phyloP scores from a whole-genome alignment of 1,284 basidiomycete genomes.

The Chalciporus piperatoides region DNA sequence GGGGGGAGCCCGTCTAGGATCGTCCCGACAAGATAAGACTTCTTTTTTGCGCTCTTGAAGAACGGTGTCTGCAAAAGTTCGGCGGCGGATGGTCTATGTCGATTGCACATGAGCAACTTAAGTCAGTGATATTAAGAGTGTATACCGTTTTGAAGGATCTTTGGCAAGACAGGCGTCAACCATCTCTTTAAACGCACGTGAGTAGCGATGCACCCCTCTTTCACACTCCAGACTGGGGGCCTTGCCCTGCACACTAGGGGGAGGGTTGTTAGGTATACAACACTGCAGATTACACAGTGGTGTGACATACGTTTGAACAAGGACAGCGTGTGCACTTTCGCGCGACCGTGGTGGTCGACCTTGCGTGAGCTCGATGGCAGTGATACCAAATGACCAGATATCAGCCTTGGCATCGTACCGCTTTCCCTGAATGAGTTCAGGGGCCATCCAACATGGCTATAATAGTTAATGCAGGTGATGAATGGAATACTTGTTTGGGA shows the following conservation, averaged over 20 bases:
- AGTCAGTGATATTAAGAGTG: neutral
- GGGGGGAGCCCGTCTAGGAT: slow-evolving; percentile 73
- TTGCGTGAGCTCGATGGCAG: slow-evolving; percentile 79
- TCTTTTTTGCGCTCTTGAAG: slow-evolving; percentile 75
- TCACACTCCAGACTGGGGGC: slow-evolving; percentile 73
- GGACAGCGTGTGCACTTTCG: slow-evolving; percentile 69
- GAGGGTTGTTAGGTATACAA: slow-evolving; percentile 4
- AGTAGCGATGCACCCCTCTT: slow-evolving; percentile 74
- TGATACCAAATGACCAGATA: slow-evolving; percentile 92
- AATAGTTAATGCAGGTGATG: slow-evolving; percentile 4
- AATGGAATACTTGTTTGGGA: neutral
- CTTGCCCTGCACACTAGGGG: slow-evolving; percentile 59
- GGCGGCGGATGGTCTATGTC: slow-evolving; percentile 64
- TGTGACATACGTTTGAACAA: slow-evolving; percentile 64
- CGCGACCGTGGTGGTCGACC: slow-evolving; percentile 80
- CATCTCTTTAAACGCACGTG: slow-evolving; percentile 77
- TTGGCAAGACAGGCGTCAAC: slow-evolving; percentile 80
- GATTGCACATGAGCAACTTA: neutral
- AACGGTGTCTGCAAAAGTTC: slow-evolving; percentile 78
- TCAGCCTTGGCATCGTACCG: slow-evolving; percentile 84
- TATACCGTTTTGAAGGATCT: slow-evolving; percentile 69
- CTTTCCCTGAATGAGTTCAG: slow-evolving; percentile 81
- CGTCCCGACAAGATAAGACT: slow-evolving; percentile 66
- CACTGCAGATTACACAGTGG: slow-evolving; percentile 8
- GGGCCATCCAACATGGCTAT: slow-evolving; percentile 92